Evolutionary conservation across 2,329 filamentous ascomycete genomes (phyloP).

Genomic region (Bipolaris cookei): DNA sequence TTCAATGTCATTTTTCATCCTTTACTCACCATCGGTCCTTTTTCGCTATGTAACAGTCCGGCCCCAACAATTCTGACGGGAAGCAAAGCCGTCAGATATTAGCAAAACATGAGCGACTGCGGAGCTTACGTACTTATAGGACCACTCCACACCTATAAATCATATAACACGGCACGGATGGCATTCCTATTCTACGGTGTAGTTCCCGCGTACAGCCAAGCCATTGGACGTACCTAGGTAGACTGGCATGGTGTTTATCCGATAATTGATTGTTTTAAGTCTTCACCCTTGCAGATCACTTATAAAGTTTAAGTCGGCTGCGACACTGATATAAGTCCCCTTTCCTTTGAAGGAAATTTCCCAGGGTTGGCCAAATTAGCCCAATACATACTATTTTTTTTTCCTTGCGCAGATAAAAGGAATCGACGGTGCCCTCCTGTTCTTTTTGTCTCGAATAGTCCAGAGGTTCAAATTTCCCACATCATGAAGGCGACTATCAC

Average conservation of each 20-base stretch:
- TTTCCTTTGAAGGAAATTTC: neutral
- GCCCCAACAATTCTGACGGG: neutral
- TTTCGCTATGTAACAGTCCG: neutral
- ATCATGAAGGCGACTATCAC: slow-evolving; percentile 20
- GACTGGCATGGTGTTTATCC: neutral
- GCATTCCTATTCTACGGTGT: neutral
- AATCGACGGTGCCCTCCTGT: too few species aligned
- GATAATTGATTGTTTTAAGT: neutral
- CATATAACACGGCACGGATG: neutral
- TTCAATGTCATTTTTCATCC: neutral
- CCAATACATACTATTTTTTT: too few species aligned
- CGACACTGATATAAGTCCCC: neutral
- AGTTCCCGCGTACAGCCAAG: neutral
- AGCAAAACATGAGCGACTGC: neutral
- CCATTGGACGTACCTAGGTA: too few species aligned
- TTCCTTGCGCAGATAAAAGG: neutral
- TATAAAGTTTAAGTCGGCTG: slow-evolving; percentile 3
- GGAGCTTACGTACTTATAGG: neutral
- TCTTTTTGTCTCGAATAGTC: too few species aligned
- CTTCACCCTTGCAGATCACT: neutral
- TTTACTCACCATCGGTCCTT: neutral
- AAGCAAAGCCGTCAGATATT: neutral
- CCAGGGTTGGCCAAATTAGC: neutral
- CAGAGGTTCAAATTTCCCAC: neutral
- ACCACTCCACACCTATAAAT: neutral